Conservation (phyloP, 1,284 basidiomycete genomes). For the Pseudomicrostroma phylloplanum region DNA sequence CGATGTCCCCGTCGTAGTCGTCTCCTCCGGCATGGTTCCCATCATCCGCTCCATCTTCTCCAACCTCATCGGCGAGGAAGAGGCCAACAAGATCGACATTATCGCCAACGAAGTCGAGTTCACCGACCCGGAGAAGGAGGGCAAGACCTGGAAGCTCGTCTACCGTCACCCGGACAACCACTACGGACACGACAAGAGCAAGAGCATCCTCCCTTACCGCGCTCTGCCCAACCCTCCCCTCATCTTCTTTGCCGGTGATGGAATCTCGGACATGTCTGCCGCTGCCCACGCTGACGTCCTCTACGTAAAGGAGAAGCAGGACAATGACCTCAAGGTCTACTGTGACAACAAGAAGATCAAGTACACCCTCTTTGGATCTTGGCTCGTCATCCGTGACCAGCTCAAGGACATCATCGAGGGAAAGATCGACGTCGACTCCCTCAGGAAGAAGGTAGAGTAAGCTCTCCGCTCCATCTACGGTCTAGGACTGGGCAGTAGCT, state of each 20-base stretch:
- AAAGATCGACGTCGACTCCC: constrained; percentile 27
- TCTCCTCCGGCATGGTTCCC: constrained; percentile 48
- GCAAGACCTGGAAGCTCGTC: constrained; percentile 45
- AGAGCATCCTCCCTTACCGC: constrained; percentile 46
- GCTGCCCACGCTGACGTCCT: constrained; percentile 49
- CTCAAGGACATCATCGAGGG: constrained; percentile 34
- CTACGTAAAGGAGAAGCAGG: constrained; percentile 50
- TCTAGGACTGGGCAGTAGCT: too few species aligned
- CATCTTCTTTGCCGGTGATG: constrained; percentile 50
- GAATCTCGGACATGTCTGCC: constrained; percentile 50
- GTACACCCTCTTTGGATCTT: constrained; percentile 47
- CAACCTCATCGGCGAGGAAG: constrained; percentile 49
- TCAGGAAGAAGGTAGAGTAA: constrained; percentile 11
- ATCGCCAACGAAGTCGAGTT: constrained; percentile 50
- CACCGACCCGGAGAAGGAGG: constrained; percentile 45
- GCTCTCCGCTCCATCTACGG: too few species aligned
- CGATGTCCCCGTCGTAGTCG: constrained; percentile 48
- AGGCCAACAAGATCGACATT: constrained; percentile 46
- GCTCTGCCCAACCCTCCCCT: constrained; percentile 42
- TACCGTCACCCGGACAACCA: constrained; percentile 49
- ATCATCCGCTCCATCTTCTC: constrained; percentile 48
- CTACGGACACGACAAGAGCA: constrained; percentile 49
- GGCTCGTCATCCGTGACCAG: constrained; percentile 43
- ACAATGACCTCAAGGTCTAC: constrained; percentile 48
- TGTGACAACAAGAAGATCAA: constrained; percentile 43